Evolutionary conservation across 1,139 yeast genomes (phyloP), one percentile per base, ranked within the genome.

Genomic region (Debaryomyces udenii): DNA sequence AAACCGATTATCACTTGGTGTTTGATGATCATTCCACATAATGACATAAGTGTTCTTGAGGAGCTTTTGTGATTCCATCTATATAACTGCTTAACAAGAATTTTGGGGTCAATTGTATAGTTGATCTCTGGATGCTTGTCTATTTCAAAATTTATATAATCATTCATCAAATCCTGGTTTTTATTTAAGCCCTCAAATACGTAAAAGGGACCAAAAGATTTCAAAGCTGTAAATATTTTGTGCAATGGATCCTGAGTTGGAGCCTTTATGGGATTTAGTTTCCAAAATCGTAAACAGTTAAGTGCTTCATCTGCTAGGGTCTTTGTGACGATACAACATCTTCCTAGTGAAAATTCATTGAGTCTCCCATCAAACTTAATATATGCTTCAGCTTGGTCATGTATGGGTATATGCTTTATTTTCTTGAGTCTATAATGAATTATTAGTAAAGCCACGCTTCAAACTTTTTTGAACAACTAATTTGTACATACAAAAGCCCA

Each of bases 311-410:
- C 38, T 4, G 51, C 39, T 13, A 48, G 29, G 2, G 27, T 34
- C 4, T 38, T 31, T 2, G 41, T 41, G 4, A 41, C 6, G 20
- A 55, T 45, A 31, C 52, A 45, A 9, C 49, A 32, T 27, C 44
- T 47, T 2, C 61, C 62, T 4, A 59, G 32, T 2, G 61, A 59
- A 32, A 38, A 44, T 6, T 49, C 51, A n/a, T 42, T 39, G 6
- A 55, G 36, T 14, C 38, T 35, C 1, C 61, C 61, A 35, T 42
- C 39, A 16, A 44, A 42, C 10, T 46, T 45, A n/a, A 51, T 35
- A 36, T 49, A 61, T 11, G 40, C 39, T 17, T 39, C 35, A 1
- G 62, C 63, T 41, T 63, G 68, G 7, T 45, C 41, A 31, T 61
- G 64, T 11, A 56, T 28, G 2, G 55, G 38, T n/a, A 35, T 24